Evolutionary conservation across 305 asterid species (phyloP).

Genomic region (Caryopteris hybrid): DNA sequence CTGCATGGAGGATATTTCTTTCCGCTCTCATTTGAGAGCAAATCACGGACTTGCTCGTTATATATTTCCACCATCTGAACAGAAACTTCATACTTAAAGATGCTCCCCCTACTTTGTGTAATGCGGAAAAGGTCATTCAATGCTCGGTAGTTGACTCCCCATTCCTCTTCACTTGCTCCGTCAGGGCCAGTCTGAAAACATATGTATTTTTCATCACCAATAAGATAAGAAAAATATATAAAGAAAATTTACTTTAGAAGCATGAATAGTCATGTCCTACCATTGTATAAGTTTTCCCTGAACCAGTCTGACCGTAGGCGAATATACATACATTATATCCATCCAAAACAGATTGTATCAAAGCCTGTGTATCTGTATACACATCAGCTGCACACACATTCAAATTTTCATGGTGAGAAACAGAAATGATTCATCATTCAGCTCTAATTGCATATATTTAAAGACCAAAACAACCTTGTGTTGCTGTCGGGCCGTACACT

Average conservation of each 20-base stretch:
- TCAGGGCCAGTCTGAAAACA: constrained; percentile 67
- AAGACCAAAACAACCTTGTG: constrained; percentile 71
- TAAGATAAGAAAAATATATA: constrained; percentile 6
- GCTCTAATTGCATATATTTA: neutral
- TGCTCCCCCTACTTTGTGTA: constrained; percentile 48
- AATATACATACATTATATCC: constrained; percentile 91
- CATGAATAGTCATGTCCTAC: constrained; percentile 27
- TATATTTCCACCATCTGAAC: constrained; percentile 89
- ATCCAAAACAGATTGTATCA: constrained; percentile 86
- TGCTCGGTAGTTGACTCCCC: constrained; percentile 89
- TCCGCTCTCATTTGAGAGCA: constrained; percentile 52
- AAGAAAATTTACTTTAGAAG: neutral
- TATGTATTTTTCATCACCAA: neutral
- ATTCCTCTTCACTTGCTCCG: constrained; percentile 60
- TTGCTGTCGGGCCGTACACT: constrained; percentile 67
- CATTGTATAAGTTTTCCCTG: constrained; percentile 95
- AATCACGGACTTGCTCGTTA: constrained; percentile 80
- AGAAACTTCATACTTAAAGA: constrained; percentile 47
- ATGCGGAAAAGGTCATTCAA: constrained; percentile 62
- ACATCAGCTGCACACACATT: constrained; percentile 61
- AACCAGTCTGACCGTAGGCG: constrained; percentile 97
- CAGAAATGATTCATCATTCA: neutral
- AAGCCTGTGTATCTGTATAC: constrained; percentile 70
- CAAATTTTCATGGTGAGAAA: neutral
- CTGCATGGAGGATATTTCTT: constrained; percentile 54